These are phyloP conservation scores for Mycena albidolilacea DNA, from an alignment of 768 basidiomycete species.

Conservation along the genomic window DNA sequence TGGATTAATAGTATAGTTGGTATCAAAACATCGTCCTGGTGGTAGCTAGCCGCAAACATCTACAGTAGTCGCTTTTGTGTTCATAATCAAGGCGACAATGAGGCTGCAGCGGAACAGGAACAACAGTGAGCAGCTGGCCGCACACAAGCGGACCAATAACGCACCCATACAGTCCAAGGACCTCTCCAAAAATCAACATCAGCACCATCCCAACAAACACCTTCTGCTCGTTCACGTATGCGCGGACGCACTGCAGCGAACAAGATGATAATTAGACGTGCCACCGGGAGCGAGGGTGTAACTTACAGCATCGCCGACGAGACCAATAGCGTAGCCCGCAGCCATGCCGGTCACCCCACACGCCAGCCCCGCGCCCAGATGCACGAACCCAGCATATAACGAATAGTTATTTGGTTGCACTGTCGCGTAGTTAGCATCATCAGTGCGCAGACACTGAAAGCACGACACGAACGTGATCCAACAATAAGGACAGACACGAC, in stretches of 20 bases:
- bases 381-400: conserved; percentile 89
- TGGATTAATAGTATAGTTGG: conserved; percentile 39
- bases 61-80: conserved; percentile 75
- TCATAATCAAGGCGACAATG: conserved; percentile 94
- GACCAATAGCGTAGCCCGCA: conserved; percentile 95
- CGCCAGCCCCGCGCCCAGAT: conserved; percentile 92
- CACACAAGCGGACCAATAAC: conserved; percentile 42
- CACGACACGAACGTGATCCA: conserved; percentile 62
- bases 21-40: conserved; percentile 48
- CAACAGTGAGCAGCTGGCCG: conserved; percentile 1
- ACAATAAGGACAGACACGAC: conserved; percentile 96
- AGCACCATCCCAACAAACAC: conserved; percentile 98
- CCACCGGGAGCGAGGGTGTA: background rate
- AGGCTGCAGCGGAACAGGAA: conserved; percentile 58
- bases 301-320: conserved; percentile 93
- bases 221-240: conserved; percentile 91
- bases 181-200: conserved; percentile 94
- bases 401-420: conserved; percentile 82
- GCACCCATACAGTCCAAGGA: conserved; percentile 90
- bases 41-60: conserved; percentile 46
- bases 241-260: conserved; percentile 81
- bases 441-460: background rate
- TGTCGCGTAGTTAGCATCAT: conserved; percentile 46
- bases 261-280: conserved; percentile 3
- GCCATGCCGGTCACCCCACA: conserved; percentile 94